A percentile compares a stretch with the other conserved stretches of the same genome.
Conservation (phyloP, 495 filamentous ascomycete genomes). For the Penicillium nucicola region DNA sequence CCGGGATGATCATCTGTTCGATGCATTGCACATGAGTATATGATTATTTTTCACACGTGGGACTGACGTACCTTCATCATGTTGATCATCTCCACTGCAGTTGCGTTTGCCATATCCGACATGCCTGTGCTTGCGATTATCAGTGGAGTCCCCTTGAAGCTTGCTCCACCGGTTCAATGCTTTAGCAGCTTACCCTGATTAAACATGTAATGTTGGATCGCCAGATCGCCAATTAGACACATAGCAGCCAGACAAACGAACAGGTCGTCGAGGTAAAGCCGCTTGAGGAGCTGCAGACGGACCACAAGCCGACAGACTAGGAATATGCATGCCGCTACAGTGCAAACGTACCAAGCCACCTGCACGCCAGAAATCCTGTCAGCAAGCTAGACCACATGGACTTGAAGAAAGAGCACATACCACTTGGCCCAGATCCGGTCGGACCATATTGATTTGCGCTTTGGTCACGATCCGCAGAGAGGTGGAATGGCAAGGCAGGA, state of each 20-base stretch:
- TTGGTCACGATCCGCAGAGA: neutral
- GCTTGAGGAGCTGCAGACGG: constrained; percentile 13
- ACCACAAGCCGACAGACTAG: constrained; percentile 12
- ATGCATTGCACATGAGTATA: no score
- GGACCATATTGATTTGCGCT: neutral
- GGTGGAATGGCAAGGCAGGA: neutral
- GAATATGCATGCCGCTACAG: constrained; percentile 16
- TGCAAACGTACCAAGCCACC: constrained; percentile 24
- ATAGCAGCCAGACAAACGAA: constrained; percentile 10
- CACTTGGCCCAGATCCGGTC: neutral
- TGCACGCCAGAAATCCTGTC: neutral
- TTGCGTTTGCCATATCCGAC: constrained; percentile 13
- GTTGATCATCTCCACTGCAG: constrained; percentile 5
- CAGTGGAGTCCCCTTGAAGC: neutral
- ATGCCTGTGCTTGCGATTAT: constrained; percentile 16
- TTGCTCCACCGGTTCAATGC: neutral
- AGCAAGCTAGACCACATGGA: neutral
- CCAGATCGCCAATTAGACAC: constrained; percentile 19
- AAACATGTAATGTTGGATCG: constrained; percentile 25
- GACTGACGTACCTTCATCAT: constrained; percentile 22
- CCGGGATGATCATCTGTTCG: constrained; percentile 25
- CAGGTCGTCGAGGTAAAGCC: constrained; percentile 19
- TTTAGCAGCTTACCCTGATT: constrained; percentile 10
- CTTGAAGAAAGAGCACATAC: neutral
- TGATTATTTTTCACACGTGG: no score